Base-by-base conservation (phyloP, 495 filamentous ascomycete species). In the Aspergillus heteromorphus region DNA sequence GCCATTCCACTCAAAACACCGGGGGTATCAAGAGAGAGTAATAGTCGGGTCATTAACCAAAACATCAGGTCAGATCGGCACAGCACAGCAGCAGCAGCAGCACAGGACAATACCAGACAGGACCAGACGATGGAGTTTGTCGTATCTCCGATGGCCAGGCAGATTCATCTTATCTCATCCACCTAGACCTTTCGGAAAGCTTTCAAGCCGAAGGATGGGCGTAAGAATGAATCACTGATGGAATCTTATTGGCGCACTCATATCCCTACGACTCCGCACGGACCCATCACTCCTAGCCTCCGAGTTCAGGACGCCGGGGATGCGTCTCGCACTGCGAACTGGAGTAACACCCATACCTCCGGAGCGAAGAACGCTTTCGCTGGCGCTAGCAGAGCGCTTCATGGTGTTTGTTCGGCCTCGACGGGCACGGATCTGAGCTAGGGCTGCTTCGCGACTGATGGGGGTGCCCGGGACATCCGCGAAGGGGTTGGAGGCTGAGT, bases 351-450 rank as follows among this genome's bases (percentile, higher is more conserved):
- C 57, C 18, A 65, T 61, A 3, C 59, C 62, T 9, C 59, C 61
- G 30, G 64, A 55, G 21, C 67, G 68, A 16, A 70, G 49, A 0
- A 62, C 57, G 25, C 63, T 63, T 52, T 76, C 73, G n/a, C 57
- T 68, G 17, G 67, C 67, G 47, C 74, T 77, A 10, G 66, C 68
- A 31, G 73, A 75, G 48, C 76, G 65, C 31, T 71, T 66, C 62
- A 75, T 72, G 51, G 70, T 79, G 54, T 70, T 72, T 2, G 78
- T 69, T 45, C 75, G 64, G 4, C 71, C 73, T 36, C 78, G 70
- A 30, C 78, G 65, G 11, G 74, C 76, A 29, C 75, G 59, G 49
- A 81, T 80, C 56, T 79, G 75, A 20, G 78, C 78, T 1, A 81
- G 60, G 6, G 78, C 78, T 48, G 73, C 71, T 62, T 80, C 78